A percentile compares a stretch with the other conserved stretches of the same genome.
phyloP scores from a whole-genome alignment of 257 asterid species.

The Penstemon barbatus region DNA sequence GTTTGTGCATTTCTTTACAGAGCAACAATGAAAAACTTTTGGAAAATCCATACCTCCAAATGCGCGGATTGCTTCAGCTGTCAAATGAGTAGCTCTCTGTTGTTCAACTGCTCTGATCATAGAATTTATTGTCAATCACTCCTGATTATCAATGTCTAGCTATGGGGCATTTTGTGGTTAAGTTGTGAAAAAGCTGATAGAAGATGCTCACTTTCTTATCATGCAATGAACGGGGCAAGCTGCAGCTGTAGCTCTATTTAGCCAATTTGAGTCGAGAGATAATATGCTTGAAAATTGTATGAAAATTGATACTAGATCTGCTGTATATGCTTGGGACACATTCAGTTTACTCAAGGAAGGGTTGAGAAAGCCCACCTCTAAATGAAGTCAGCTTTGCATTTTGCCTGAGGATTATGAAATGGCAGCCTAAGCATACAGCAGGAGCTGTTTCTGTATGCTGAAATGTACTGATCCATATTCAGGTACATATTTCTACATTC shows the following conservation, averaged over 20 bases:
- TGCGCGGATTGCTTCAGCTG: slow-evolving; percentile 95
- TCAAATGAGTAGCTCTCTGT: slow-evolving; percentile 41
- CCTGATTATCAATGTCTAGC: slow-evolving; percentile 21
- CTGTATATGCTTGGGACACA: slow-evolving; percentile 22
- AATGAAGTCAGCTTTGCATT: slow-evolving; percentile 28
- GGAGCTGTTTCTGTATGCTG: slow-evolving; percentile 34
- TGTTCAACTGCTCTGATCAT: slow-evolving; percentile 31
- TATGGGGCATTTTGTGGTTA: slow-evolving; percentile 29
- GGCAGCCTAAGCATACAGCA: slow-evolving; percentile 30
- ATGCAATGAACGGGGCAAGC: slow-evolving; percentile 22
- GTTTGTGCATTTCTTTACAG: slow-evolving; percentile 51
- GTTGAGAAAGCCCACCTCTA: slow-evolving; percentile 27
- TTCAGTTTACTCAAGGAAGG: slow-evolving; percentile 27
- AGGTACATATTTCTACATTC: slow-evolving; percentile 24
- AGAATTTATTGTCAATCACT: slow-evolving; percentile 27
- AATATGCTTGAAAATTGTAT: slow-evolving; percentile 27
- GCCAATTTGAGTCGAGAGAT: slow-evolving; percentile 27
- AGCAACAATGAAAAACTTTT: slow-evolving; percentile 98
- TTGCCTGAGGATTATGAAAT: slow-evolving; percentile 28
- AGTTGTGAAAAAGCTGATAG: slow-evolving; percentile 30
- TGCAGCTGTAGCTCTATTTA: slow-evolving; percentile 20
- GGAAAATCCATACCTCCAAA: slow-evolving; percentile 99
- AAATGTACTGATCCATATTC: slow-evolving; percentile 34
- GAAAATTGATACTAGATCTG: slow-evolving; percentile 17
- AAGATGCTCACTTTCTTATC: slow-evolving; percentile 23